These are phyloP conservation scores for Peniophora sp. DNA, from an alignment of 1,284 basidiomycete genomes.

Conservation along the genomic window DNA sequence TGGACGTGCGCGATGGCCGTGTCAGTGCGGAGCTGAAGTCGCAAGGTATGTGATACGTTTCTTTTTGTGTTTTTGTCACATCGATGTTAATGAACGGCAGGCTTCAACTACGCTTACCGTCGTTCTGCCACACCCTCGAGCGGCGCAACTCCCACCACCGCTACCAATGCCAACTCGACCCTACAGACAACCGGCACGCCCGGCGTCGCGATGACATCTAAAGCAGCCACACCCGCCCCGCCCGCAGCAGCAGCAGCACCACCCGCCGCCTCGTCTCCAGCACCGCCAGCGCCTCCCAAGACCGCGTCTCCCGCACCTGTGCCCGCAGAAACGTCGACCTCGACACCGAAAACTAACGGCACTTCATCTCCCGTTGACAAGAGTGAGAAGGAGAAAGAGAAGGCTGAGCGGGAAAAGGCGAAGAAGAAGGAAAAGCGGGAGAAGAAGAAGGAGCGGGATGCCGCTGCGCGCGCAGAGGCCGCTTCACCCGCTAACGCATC, in stretches of 20 bases:
- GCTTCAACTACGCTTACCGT: slow-evolving; percentile 94
- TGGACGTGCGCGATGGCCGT: slow-evolving; percentile 88
- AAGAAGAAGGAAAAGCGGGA: slow-evolving; percentile 43
- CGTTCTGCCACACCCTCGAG: slow-evolving; percentile 51
- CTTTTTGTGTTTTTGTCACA: background rate
- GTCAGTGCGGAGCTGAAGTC: slow-evolving; percentile 89
- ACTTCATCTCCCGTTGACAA: slow-evolving; percentile 22
- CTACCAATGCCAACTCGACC: slow-evolving; percentile 25
- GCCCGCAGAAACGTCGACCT: slow-evolving; percentile 19
- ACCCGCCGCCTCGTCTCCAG: slow-evolving; percentile 17
- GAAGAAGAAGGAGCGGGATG: slow-evolving; percentile 26
- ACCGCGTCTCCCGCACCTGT: slow-evolving; percentile 16
- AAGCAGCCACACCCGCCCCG: slow-evolving; percentile 26
- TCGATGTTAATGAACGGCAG: slow-evolving; percentile 29
- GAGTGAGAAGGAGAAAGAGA: slow-evolving; percentile 42
- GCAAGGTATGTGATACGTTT: slow-evolving; percentile 71
- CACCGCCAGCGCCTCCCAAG: slow-evolving; percentile 18
- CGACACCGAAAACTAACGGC: slow-evolving; percentile 26
- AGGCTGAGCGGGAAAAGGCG: slow-evolving; percentile 52
- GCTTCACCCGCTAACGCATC: slow-evolving; percentile 13
- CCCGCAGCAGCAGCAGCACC: slow-evolving; percentile 16
- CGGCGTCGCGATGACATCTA: slow-evolving; percentile 22
- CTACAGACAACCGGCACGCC: slow-evolving; percentile 18
- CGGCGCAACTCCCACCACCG: slow-evolving; percentile 32
- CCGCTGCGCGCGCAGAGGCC: slow-evolving; percentile 13